Conservation (phyloP, 73 alveolate genomes). For the Tetrahymena borealis region DNA sequence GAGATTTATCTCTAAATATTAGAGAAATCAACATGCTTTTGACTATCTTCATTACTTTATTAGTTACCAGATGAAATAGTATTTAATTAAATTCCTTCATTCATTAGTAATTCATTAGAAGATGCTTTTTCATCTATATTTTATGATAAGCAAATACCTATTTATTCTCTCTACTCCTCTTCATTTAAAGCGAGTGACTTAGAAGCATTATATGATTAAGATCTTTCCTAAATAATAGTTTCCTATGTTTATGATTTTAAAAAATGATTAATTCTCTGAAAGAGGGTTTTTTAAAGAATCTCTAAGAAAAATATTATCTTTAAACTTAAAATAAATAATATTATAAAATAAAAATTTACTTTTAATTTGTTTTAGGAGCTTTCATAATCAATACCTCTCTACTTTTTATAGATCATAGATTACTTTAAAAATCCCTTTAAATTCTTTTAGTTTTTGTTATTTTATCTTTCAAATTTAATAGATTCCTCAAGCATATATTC, state of each 20-base stretch:
- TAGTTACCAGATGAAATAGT: not conserved
- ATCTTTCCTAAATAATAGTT: not conserved
- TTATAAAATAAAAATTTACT: not conserved
- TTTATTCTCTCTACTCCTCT: not conserved
- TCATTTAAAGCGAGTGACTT: not conserved
- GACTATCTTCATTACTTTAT: not conserved
- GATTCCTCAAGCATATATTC: not conserved
- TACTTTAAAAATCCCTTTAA: not conserved
- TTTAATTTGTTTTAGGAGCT: not conserved
- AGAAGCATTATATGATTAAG: not conserved
- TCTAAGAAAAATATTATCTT: not conserved
- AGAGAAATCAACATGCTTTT: not conserved
- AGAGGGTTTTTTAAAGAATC: not conserved
- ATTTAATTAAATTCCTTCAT: not conserved
- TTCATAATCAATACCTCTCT: not conserved
- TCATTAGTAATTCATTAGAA: no score
- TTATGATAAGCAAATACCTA: no score
- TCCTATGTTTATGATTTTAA: no score
- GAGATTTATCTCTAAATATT: not conserved
- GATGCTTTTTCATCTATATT: no score
- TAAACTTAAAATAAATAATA: not conserved
- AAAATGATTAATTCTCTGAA: no score
- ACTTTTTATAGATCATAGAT: not conserved
- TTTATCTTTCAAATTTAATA: not conserved
- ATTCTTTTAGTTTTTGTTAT: not conserved